Conservation (phyloP, 257 asterid genomes). For the Phtheirospermum japonicum region DNA sequence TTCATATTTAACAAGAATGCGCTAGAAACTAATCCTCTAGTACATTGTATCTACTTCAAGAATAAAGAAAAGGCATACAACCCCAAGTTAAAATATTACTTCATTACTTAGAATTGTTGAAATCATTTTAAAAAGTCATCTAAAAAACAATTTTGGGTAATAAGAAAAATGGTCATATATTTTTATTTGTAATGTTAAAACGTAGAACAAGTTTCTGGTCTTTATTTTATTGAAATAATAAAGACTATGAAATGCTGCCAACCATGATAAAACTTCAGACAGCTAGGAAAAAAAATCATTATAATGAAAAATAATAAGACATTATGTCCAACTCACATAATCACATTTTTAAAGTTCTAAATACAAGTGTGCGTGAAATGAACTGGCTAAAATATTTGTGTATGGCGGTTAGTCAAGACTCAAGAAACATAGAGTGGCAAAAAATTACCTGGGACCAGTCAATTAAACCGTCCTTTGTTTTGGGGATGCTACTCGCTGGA, state of each 20-base stretch:
- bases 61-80: not conserved
- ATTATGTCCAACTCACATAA: not conserved
- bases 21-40: conserved; percentile 3
- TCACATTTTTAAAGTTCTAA: not conserved
- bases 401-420: conserved; percentile 6
- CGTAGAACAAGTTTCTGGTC: too few species aligned
- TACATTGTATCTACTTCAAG: conserved; percentile 4
- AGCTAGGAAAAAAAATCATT: not conserved
- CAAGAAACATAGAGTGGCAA: conserved; percentile 21
- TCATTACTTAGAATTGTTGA: not conserved
- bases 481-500: conserved; percentile 73
- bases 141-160: not conserved
- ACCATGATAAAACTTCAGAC: not conserved
- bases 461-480: conserved; percentile 64
- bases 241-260: not conserved
- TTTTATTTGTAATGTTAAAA: not conserved
- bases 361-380: conserved; percentile 7
- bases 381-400: conserved; percentile 8
- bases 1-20: not conserved
- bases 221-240: too few species aligned
- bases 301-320: not conserved
- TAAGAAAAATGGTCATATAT: not conserved
- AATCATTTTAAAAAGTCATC: conserved; percentile 2
- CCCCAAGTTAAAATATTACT: not conserved
- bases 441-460: conserved; percentile 90